These are phyloP conservation scores for Diplosphaera chodatii DNA, from an alignment of 139 green algal species.

Conservation along the genomic window DNA sequence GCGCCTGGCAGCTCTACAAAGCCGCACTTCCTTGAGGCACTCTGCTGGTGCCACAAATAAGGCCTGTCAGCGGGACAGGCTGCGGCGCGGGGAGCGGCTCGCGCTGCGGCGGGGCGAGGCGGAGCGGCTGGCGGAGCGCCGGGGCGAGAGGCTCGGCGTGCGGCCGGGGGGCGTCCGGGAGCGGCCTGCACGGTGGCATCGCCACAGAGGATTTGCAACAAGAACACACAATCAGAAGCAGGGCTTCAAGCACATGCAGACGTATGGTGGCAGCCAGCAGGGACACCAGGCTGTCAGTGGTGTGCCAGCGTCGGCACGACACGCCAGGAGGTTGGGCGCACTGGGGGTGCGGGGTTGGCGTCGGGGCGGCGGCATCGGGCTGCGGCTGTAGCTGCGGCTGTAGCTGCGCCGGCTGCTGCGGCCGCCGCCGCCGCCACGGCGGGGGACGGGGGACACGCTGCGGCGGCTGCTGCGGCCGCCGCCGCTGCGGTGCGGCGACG, in stretches of 20 bases:
- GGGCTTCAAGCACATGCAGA: neutral
- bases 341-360: neutral
- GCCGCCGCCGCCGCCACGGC: too few relatives aligned
- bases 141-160: neutral
- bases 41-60: too few relatives aligned
- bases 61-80: neutral
- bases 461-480: neutral
- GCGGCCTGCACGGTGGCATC: neutral
- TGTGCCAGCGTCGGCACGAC: neutral
- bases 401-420: neutral
- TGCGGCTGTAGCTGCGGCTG: neutral
- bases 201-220: too few relatives aligned
- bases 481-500: neutral
- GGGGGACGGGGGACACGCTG: neutral
- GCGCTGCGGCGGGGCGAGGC: neutral
- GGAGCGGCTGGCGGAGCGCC: neutral
- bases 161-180: neutral
- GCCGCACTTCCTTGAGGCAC: too few relatives aligned
- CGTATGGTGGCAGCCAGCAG: neutral
- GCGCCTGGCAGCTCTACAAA: too few relatives aligned
- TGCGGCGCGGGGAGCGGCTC: neutral
- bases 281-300: neutral
- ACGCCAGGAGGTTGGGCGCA: neutral
- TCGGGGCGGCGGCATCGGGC: neutral
- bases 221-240: neutral